Base-by-base conservation (phyloP, 371 early-diverging fungal species). In the Apophysomyces elegans region DNA sequence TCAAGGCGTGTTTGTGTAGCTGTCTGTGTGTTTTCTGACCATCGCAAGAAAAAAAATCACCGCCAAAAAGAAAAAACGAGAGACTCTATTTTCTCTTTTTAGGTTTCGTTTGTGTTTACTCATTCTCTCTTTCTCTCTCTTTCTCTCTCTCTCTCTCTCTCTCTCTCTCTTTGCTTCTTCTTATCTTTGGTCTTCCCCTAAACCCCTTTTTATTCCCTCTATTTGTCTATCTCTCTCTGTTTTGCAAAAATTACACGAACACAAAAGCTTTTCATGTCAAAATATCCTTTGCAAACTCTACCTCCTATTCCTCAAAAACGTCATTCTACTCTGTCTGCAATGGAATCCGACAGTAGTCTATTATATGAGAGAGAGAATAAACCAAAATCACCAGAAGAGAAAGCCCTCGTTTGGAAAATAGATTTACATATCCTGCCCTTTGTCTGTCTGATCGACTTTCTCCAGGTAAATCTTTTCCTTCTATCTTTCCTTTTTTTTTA, bases 401-500 rank as follows among this genome's bases (percentile, higher is more conserved):
- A 58, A 13, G 38, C 36, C 2, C 45, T 71, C 0, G 67, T 71
- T 7, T 39, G 44, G 9, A 71, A 71, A 14, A 63, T 71, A 7
- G 67, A 71, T 37, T 58, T 43, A 26, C 56, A 54, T 0, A 47
- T 71, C 13, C 39, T 71, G 32, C 71, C 71, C 4, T 46, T 71
- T 37, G 58, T 71, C 16, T 60, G 61, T 26, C 14, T 43, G 4
- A 67, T 71, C 14, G 37, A 67, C 8, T 71, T 71, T 61, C 61
- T 71, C 16, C 66, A 66, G 61, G 71, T 71, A 71, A 26, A n/a
- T 62, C 46, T 60, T 39, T 60, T 5, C 60, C 60, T 39, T 18
- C 16, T 62, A 18, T 26, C 18, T 14, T 8, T 26, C 13, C 16
- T 39, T 77, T 71, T 79, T 77, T 41, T 39, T 77, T 71, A 77